A percentile compares a stretch with the other conserved stretches of the same genome.
phyloP scores from a whole-genome alignment of 345 rosid species.

The Aegle marmelos region DNA sequence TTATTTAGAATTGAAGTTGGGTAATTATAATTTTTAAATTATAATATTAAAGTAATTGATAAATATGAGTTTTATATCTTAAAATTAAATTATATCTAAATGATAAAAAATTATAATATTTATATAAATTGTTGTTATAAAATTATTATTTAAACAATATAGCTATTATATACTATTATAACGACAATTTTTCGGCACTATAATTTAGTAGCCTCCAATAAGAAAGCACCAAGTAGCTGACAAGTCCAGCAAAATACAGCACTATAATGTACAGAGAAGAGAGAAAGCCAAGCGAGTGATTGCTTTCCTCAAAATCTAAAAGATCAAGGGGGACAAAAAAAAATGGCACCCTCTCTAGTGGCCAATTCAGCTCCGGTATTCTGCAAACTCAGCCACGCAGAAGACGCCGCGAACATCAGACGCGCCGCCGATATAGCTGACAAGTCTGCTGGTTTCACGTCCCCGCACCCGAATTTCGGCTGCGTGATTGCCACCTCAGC shows the following conservation, averaged over 20 bases:
- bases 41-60: too few species aligned
- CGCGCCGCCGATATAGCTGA: constrained; percentile 75
- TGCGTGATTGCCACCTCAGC: constrained; percentile 58
- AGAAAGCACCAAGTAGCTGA: too few species aligned
- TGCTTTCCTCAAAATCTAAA: background rate
- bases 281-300: background rate
- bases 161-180: too few species aligned
- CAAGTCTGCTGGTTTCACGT: constrained; percentile 72
- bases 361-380: constrained; percentile 25
- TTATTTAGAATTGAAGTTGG: too few species aligned
- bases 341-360: constrained; percentile 37
- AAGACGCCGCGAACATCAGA: constrained; percentile 50
- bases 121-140: too few species aligned
- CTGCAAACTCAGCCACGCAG: constrained; percentile 42
- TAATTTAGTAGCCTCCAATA: too few species aligned
- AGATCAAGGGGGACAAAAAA: too few species aligned
- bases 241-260: background rate
- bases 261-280: background rate
- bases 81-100: too few species aligned
- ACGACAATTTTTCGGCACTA: too few species aligned
- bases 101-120: too few species aligned
- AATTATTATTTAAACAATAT: too few species aligned
- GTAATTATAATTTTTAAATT: rapidly evolving
- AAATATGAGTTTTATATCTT: rapidly evolving
- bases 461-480: constrained; percentile 94